These are phyloP conservation scores for Besnoitia besnoiti DNA, from an alignment of 169 alveolate species.

Conservation along the genomic window DNA sequence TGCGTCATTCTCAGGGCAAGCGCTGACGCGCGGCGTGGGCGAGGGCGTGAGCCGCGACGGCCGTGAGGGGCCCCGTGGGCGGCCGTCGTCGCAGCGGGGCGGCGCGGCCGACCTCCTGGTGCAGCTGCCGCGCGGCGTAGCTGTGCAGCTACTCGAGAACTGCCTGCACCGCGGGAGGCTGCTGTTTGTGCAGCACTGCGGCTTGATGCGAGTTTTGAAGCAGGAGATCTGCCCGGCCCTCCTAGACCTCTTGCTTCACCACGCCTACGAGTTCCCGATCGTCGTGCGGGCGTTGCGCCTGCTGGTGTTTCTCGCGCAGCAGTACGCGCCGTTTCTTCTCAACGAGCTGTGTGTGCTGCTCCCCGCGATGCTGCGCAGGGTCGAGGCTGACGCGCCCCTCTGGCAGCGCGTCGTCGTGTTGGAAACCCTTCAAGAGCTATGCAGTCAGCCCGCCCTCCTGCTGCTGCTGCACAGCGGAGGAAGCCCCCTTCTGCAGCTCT, in stretches of 20 bases:
- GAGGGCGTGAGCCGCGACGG: background rate
- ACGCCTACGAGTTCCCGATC: background rate
- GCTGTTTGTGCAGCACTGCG: background rate
- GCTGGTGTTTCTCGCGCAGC: background rate
- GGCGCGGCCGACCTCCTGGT: background rate
- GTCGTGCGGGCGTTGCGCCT: background rate
- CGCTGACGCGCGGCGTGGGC: background rate
- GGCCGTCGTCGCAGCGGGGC: background rate
- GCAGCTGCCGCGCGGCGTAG: constrained; percentile 10
- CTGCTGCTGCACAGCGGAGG: constrained; percentile 27
- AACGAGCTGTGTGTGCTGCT: background rate
- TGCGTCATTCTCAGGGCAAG: background rate
- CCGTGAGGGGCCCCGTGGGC: background rate
- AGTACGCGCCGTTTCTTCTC: background rate
- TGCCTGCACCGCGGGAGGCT: background rate
- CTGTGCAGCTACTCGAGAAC: background rate
- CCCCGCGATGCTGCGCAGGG: background rate
- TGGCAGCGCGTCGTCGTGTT: constrained; percentile 31
- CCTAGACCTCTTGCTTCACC: background rate
- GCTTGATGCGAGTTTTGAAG: background rate
- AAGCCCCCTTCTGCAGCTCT: background rate
- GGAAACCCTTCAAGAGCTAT: background rate
- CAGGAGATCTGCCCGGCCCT: background rate
- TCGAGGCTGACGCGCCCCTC: constrained; percentile 13
- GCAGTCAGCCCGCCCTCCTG: constrained; percentile 2